Base-by-base conservation (phyloP, 805 yeast genomes). In the Yarrowia sp. region DNA sequence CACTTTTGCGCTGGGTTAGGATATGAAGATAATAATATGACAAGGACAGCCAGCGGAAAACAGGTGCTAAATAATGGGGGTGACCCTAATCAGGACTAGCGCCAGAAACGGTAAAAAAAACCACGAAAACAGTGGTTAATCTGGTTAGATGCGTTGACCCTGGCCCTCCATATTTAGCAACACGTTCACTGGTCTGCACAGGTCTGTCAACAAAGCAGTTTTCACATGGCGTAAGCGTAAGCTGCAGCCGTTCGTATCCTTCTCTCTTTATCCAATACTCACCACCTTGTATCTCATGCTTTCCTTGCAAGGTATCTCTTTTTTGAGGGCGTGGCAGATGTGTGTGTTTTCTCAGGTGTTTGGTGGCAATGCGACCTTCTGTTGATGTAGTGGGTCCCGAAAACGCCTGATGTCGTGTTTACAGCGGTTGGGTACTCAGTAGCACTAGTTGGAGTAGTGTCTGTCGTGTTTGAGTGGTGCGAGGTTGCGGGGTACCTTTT, bases 251-350 rank as follows among this genome's bases (percentile, higher is more conserved):
- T 22, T 22, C 28, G 28, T 22, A 22, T 22, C 28, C 28, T n/a
- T n/a, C n/a, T 22, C 28, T 22, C 28, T 22, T 22, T 22, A 3
- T 22, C 28, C 28, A 22, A 39, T 55, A 55, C 61, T 55, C 44
- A 55, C 61, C 61, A 55, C 47, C 61, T 55, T 55, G 47, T 55
- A 55, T 41, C 61, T 31, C 47, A 55, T 41, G 14, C 13, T 38
- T 1, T 28, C 9, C 4, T 44, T 42, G 10, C 13, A 10, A 33
- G 28, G 3, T 43, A 6, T 14, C 15, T 8, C 9, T 4, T 17
- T 7, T 3, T n/a, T 10, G 45, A 42, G 43, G 8, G 17, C 8
- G 43, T 15, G 28, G 15, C 43, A 28, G 13, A 15, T 32, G 11
- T 6, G 3, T 5, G n/a, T n/a, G n/a, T n/a, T n/a, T 22, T 22